Evolutionary conservation across 106 monocot genomes (phyloP).

Genomic region (Dendrobium chrysotoxum): DNA sequence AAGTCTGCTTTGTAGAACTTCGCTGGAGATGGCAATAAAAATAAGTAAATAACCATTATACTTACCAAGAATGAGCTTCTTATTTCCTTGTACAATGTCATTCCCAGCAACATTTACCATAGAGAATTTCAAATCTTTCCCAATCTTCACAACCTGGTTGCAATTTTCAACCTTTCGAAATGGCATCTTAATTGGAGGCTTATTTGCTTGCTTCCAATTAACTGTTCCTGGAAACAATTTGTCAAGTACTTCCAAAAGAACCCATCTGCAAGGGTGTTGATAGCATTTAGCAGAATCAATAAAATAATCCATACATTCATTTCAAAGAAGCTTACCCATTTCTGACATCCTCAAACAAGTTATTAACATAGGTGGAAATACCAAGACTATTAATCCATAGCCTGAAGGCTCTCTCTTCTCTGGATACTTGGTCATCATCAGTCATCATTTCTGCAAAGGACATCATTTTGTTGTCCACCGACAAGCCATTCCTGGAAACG

Average conservation of each 20-base stretch:
- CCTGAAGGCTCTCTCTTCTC: conserved; percentile 83
- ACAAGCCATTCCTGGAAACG: conserved; percentile 58
- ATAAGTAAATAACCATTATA: neutral
- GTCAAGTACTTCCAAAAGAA: conserved; percentile 75
- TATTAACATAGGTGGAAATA: conserved; percentile 57
- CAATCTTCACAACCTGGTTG: conserved; percentile 75
- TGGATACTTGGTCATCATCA: conserved; percentile 58
- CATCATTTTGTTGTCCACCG: conserved; percentile 48
- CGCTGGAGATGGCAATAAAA: neutral
- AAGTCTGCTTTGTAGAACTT: neutral
- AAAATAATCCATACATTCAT: conserved; percentile 12
- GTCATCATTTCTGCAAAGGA: conserved; percentile 32
- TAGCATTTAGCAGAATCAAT: conserved; percentile 2
- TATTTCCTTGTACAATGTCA: conserved; percentile 88
- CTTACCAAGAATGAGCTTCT: conserved; percentile 74
- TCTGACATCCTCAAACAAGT: conserved; percentile 71
- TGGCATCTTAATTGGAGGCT: conserved; percentile 82
- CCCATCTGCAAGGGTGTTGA: conserved; percentile 46
- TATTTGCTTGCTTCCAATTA: conserved; percentile 68
- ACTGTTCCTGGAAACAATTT: conserved; percentile 76
- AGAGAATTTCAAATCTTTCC: conserved; percentile 62
- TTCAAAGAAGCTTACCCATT: conserved; percentile 45
- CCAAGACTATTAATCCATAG: conserved; percentile 82
- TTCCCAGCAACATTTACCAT: conserved; percentile 76
- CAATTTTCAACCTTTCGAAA: conserved; percentile 83